phyloP scores from a whole-genome alignment of 768 basidiomycete species.

The Russula emetica region DNA sequence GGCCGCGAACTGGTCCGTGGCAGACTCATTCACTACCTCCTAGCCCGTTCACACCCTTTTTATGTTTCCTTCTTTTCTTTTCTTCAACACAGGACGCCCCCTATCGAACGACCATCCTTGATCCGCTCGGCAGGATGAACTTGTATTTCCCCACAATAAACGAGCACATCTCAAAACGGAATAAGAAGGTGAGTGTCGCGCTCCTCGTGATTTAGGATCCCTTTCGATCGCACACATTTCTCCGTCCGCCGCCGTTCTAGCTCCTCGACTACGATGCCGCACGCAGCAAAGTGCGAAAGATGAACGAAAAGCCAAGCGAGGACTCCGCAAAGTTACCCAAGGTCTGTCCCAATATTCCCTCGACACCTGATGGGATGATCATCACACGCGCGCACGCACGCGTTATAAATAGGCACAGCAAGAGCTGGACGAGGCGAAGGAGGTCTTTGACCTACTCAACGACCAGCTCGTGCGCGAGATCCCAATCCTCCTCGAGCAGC shows the following conservation, averaged over 20 bases:
- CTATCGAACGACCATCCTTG: slow-evolving; percentile 90
- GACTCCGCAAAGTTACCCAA: slow-evolving; percentile 88
- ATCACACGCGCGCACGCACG: neutral
- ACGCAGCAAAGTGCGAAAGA: slow-evolving; percentile 82
- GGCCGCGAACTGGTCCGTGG: slow-evolving; percentile 76
- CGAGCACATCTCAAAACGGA: slow-evolving; percentile 88
- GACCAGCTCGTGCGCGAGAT: slow-evolving; percentile 87
- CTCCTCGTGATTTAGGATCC: slow-evolving; percentile 1
- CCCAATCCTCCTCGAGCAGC: slow-evolving; percentile 88
- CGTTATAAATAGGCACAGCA: slow-evolving; percentile 68
- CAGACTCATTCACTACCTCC: neutral
- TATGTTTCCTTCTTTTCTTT: neutral
- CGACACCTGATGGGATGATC: neutral
- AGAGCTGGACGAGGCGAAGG: slow-evolving; percentile 92
- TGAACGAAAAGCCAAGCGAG: slow-evolving; percentile 88
- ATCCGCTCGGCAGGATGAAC: slow-evolving; percentile 95
- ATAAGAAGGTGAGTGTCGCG: slow-evolving; percentile 76
- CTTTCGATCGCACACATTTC: slow-evolving; percentile 21
- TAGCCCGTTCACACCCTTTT: slow-evolving; percentile 1
- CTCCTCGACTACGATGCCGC: slow-evolving; percentile 94
- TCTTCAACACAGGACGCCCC: slow-evolving; percentile 74
- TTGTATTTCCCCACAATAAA: slow-evolving; percentile 92
- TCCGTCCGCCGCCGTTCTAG: slow-evolving; percentile 39
- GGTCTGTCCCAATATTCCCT: slow-evolving; percentile 40
- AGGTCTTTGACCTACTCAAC: slow-evolving; percentile 90